Base-by-base conservation (phyloP, 768 basidiomycete genomes). In the Trametes villosa region DNA sequence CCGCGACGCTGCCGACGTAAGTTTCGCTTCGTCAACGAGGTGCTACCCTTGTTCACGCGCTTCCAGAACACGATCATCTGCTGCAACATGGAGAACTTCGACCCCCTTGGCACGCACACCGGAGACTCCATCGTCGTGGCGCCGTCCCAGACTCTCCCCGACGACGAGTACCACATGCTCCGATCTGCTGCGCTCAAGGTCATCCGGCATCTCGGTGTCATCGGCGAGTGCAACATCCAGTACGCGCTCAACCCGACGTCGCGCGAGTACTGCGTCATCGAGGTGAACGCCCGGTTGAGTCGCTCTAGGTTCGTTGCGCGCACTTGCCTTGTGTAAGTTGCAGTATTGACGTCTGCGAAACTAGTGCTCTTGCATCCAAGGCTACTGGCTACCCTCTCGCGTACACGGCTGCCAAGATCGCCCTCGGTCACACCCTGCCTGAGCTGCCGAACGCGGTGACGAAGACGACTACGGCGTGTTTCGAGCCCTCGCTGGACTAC, bases 61-160 rank as follows among this genome's bases (percentile, higher is more conserved):
- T 44, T 18, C 2, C 69, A 94, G 92, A 97, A 98, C 80, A 98
- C 96, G 27, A 99, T 99, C 76, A 98, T 98, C 68, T 98, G 96
- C 79, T 98, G 96, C 78, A 96, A 96, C 76, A 96, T 96, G 94
- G 94, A 98, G 78, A 98, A 99, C 78, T 99, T 99, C 66, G 97
- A 99, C 71, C 97, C 97, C 36, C 89, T 98, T 60, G 97, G 97
- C 65, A 98, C 94, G 24, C 97, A 99, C 74, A 99, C 97, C 20
- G 97, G 97, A 67, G 97, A 98, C 75, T 98, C 97, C 13, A 99
- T 99, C 72, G 97, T 99, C 70, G 95, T 98, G 42, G 97, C 97
- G 3, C 97, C 97, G 1, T 98, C 96, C 4, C 97, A 99, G 76
- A 98, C 97, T 0, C 78, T 99, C 20, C 93, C 96, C 30, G 97